Conservation (phyloP, 1,139 yeast species). For the Suhomyces kunorum region DNA sequence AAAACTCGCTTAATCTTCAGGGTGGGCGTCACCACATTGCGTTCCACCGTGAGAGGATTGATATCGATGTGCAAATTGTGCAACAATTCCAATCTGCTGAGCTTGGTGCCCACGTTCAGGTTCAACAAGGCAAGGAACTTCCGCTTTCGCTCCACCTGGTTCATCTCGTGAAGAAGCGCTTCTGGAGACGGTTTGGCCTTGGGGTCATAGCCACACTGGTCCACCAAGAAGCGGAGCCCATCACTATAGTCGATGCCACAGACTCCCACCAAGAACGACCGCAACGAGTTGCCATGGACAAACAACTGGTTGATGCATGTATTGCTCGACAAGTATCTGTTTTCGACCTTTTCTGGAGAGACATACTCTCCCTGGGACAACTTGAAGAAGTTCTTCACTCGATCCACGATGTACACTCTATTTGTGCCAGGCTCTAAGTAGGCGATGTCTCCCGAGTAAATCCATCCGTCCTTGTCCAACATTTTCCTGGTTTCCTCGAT, state of each 20-base stretch:
- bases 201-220: conserved; percentile 19
- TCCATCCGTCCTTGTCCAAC: conserved; percentile 61
- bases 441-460: conserved; percentile 45
- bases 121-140: conserved; percentile 32
- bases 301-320: conserved; percentile 38
- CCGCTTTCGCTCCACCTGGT: conserved; percentile 28
- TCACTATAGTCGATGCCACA: conserved; percentile 44
- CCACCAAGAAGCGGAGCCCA: conserved; percentile 24
- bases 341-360: conserved; percentile 47
- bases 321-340: conserved; percentile 35
- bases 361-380: conserved; percentile 49
- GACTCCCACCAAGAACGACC: conserved; percentile 59
- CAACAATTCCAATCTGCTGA: conserved; percentile 40
- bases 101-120: conserved; percentile 23
- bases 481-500: conserved; percentile 53
- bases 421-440: conserved; percentile 26
- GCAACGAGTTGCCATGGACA: conserved; percentile 63
- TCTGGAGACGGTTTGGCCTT: conserved; percentile 16
- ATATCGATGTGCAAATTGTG: conserved; percentile 37
- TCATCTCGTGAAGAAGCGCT: conserved; percentile 28
- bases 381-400: conserved; percentile 48
- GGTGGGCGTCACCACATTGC: conserved; percentile 45
- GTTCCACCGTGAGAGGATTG: conserved; percentile 43
- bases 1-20: conserved; percentile 42
- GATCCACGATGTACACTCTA: conserved; percentile 38